Conservation (phyloP, 2,329 filamentous ascomycete species). For the Fusarium ramigenum region DNA sequence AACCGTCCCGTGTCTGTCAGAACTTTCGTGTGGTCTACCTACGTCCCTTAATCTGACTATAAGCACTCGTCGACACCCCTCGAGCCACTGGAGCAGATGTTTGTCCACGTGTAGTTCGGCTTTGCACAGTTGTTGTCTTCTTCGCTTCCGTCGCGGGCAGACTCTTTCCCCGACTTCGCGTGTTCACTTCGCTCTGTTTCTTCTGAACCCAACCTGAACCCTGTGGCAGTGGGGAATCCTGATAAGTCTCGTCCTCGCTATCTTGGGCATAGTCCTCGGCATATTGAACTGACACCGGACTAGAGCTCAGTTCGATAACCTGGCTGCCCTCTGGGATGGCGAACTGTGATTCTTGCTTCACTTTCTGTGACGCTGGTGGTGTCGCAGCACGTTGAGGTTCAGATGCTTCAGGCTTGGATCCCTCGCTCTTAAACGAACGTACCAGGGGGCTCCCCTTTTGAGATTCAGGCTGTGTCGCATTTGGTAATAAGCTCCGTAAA, state of each 20-base stretch:
- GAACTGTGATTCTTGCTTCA: slow-evolving; percentile 36
- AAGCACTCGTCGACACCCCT: slow-evolving; percentile 33
- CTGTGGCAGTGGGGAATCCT: slow-evolving; percentile 28
- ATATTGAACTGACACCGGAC: slow-evolving; percentile 32
- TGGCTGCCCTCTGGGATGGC: slow-evolving; percentile 45
- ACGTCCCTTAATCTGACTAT: slow-evolving; percentile 38
- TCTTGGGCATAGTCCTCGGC: slow-evolving; percentile 36
- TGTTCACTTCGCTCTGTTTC: slow-evolving; percentile 22
- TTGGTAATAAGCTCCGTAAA: slow-evolving; percentile 45
- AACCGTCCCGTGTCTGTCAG: slow-evolving; percentile 19
- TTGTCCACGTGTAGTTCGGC: slow-evolving; percentile 9
- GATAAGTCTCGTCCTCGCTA: slow-evolving; percentile 37
- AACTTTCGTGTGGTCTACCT: slow-evolving; percentile 34
- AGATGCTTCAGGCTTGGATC: neutral
- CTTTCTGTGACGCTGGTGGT: slow-evolving; percentile 19
- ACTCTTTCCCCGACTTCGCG: slow-evolving; percentile 34
- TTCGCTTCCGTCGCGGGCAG: slow-evolving; percentile 17
- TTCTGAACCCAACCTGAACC: slow-evolving; percentile 37
- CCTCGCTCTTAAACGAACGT: slow-evolving; percentile 7
- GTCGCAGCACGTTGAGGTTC: slow-evolving; percentile 5
- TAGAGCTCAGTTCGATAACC: slow-evolving; percentile 46
- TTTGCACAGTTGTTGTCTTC: neutral
- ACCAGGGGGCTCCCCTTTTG: neutral
- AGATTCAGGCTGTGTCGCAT: slow-evolving; percentile 45
- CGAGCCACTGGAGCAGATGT: slow-evolving; percentile 32